These are phyloP conservation scores for Erysimum pusillum DNA, from an alignment of 441 rosid genomes.

Conservation along the genomic window DNA sequence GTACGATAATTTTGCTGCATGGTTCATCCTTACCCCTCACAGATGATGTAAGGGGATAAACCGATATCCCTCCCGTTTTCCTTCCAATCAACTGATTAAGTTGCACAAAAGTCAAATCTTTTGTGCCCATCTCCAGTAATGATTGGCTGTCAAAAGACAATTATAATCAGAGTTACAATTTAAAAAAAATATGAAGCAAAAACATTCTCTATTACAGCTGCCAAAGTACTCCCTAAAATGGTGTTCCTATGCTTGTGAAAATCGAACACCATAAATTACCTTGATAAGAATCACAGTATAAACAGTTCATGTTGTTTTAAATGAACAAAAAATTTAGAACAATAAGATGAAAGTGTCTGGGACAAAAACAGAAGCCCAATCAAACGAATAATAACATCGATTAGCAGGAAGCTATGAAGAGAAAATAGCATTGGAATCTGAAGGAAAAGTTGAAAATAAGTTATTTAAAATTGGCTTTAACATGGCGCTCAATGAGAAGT, in stretches of 20 bases:
- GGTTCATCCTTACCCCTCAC: conserved; percentile 79
- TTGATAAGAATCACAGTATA: conserved; percentile 8
- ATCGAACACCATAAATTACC: background rate
- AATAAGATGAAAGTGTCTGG: background rate
- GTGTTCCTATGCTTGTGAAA: conserved; percentile 4
- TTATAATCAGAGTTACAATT: conserved; percentile 2
- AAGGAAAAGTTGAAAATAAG: conserved; percentile 6
- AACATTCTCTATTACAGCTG: conserved; percentile 20
- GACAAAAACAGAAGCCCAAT: background rate
- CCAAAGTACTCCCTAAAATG: conserved; percentile 3
- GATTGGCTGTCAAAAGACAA: conserved; percentile 63
- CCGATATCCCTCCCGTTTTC: conserved; percentile 97
- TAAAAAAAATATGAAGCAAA: conserved; percentile 14
- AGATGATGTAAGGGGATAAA: conserved; percentile 91
- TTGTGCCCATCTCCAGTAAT: conserved; percentile 96
- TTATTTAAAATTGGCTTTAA: background rate
- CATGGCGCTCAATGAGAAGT: background rate
- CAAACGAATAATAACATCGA: background rate
- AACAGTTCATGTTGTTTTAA: background rate
- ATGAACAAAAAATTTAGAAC: background rate
- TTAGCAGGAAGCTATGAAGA: conserved; percentile 3
- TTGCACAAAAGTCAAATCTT: conserved; percentile 92
- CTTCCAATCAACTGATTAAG: conserved; percentile 98
- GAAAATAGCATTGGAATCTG: background rate
- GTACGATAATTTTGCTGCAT: conserved; percentile 81